Evolutionary conservation across 345 rosid genomes (phyloP), one percentile per base, ranked within the genome.

Genomic region (Firmiana major): DNA sequence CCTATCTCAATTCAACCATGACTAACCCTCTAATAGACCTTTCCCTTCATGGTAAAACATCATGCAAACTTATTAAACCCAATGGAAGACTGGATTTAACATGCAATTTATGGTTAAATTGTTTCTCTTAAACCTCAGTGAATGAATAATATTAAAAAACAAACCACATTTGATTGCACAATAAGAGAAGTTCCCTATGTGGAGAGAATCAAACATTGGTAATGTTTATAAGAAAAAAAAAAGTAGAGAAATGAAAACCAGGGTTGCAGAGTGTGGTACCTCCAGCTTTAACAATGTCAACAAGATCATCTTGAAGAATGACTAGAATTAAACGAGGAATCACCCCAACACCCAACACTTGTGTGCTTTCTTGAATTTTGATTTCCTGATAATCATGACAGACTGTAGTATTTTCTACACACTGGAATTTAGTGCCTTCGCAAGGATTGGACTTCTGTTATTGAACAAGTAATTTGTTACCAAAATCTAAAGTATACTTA

Each of bases 331-430:
- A 93, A 71, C 97, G 92, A 76, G 99, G 99, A 81, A 95, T 92
- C 75, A 93, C 96, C 68, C 99, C 99, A 81, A 95, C 98, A 66
- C 91, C 97, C 83, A 95, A 79, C 45, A 92, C 86, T 79, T 95
- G 98, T 11, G 97, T 90, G 69, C 91, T 92, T 83, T 95, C 99
- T 89, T 95, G 99, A 79, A 95, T 86, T 86, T 95, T 95, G 76
- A 93, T 89, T 89, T 95, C 98, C 81, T 93, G 98, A 81, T 92
- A 95, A 80, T 95, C 99, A 63, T 93, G 98, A 81, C 93, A 87
- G 62, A 86, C 76, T 65, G 86, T 83, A 69, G 96, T 89, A 78
- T 90, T 90, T 31, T 91, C 97, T 10, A 93, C 76, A 42, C 81
- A 85, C 67, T 87, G 90, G 79, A 95, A 95, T 64, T 79, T 87